A percentile compares a stretch with the other conserved stretches of the same genome.
phyloP scores from a whole-genome alignment of 2,329 filamentous ascomycete species.

The Venturia nashicola region DNA sequence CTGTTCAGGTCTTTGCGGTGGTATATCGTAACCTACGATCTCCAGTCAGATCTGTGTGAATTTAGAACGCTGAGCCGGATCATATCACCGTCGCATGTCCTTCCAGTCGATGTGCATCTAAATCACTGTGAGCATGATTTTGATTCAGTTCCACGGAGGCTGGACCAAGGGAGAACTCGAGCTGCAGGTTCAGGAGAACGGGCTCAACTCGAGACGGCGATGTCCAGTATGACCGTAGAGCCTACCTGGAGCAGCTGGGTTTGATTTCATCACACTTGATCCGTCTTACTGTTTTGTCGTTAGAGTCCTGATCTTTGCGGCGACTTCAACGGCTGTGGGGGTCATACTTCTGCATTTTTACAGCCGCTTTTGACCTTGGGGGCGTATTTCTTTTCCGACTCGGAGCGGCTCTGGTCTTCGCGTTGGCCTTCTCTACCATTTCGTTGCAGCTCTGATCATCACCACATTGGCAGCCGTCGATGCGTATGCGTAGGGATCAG shows the following conservation, averaged over 20 bases:
- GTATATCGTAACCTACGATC: not conserved
- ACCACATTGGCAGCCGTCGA: not conserved
- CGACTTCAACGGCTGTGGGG: not conserved
- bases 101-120: slow-evolving; percentile 9
- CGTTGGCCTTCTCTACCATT: not conserved
- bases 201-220: too few relatives aligned
- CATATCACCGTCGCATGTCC: slow-evolving; percentile 2
- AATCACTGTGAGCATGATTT: not conserved
- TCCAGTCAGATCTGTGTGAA: not conserved
- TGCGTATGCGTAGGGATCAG: not conserved
- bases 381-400: slow-evolving; percentile 4
- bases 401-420: not conserved
- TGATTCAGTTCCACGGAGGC: not conserved
- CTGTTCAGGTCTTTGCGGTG: not conserved
- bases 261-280: slow-evolving; percentile 9
- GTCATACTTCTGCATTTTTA: not conserved
- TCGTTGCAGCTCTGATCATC: not conserved
- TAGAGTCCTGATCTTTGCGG: not conserved
- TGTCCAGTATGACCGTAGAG: too few relatives aligned
- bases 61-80: not conserved
- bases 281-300: not conserved
- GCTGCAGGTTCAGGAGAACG: not conserved
- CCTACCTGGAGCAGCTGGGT: slow-evolving; percentile 6
- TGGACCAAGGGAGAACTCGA: not conserved
- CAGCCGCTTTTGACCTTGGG: slow-evolving; percentile 6